Evolutionary conservation across 306 rosid species (phyloP), one percentile per base, ranked within the genome.

Genomic region (Vicia faba): DNA sequence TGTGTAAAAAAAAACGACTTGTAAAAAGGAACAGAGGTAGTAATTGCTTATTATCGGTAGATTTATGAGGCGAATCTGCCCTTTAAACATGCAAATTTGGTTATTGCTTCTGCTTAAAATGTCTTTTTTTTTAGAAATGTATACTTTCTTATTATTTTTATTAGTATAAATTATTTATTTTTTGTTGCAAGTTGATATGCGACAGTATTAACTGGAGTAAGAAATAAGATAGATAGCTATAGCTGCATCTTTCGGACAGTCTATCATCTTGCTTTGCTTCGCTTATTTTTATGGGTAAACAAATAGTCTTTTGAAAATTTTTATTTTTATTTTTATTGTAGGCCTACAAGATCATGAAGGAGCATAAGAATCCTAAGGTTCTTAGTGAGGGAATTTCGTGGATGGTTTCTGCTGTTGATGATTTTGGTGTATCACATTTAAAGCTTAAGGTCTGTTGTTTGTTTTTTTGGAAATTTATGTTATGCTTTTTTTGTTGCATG

Each of bases 361-460:
- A 95, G 84, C 99, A 95, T 69, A 95, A 95, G 88, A 95, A 95
- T 79, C 99, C 99, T 1, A 95, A 88, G 87, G 99, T 95, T 73
- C 95, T 95, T 11, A 95, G 99, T 23, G 99, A 95, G 83, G 99
- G 99, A 53, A 71, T 91, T 73, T 62, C 80, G 78, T 95, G 99
- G 99, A 91, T 95, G 96, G 92, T 91, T 77, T 86, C 97, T 41
- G 99, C 96, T 8, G 87, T 91, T 6, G 99, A 95, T 25, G 99
- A 95, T 82, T 91, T 95, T 73, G 97, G 97, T 68, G 82, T 90
- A 54, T 78, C 92, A 33, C 96, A 79, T 74, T 41, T 95, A 78
- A 95, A 95, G 82, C 97, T 95, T 56, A 91, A 95, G 99, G 99
- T 91, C 48, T 54, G 20, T 26, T 64, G 13, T 72, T n/a, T 75